phyloP scores from a whole-genome alignment of 352 stramenopile genomes.

The Phytopythium kandeliae region DNA sequence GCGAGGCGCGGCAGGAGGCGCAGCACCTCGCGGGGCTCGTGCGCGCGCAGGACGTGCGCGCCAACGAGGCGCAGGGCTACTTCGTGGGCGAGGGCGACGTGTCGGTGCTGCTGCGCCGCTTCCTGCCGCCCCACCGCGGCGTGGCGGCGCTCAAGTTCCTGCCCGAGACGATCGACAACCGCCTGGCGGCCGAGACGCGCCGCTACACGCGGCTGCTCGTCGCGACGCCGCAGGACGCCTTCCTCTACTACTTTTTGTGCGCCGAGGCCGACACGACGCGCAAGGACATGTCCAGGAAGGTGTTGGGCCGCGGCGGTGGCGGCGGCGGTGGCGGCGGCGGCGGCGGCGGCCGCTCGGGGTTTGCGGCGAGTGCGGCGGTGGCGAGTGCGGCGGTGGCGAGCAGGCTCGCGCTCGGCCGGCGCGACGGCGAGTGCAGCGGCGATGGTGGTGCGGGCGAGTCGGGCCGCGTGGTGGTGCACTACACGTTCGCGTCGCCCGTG shows the following conservation, averaged over 20 bases:
- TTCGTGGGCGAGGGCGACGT: constrained; percentile 55
- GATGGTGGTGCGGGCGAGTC: too few species aligned
- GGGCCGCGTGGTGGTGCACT: constrained; percentile 80
- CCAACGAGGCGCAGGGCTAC: constrained; percentile 79
- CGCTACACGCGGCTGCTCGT: constrained; percentile 77
- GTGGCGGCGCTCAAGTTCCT: constrained; percentile 68
- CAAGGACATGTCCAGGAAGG: constrained; percentile 77
- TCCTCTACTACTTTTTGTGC: constrained; percentile 82
- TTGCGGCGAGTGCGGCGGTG: too few species aligned
- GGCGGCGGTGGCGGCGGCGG: too few species aligned
- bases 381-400: too few species aligned
- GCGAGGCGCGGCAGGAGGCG: constrained; percentile 70
- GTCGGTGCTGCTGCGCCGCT: constrained; percentile 67
- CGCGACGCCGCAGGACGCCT: constrained; percentile 51
- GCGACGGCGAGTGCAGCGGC: too few species aligned
- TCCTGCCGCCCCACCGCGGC: constrained; percentile 66
- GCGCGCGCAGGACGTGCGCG: constrained; percentile 69
- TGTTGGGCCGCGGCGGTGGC: constrained; percentile 46
- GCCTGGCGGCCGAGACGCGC: constrained; percentile 60
- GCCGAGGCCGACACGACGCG: constrained; percentile 61
- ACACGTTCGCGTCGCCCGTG: constrained; percentile 61
- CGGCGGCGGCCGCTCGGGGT: too few species aligned
- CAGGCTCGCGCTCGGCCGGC: too few species aligned
- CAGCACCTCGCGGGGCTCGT: constrained; percentile 69
- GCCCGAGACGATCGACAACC: constrained; percentile 79